Evolutionary conservation across 164 flowering plant species (phyloP), one percentile per base, ranked within the genome.

Genomic region (Berberis thunbergii): DNA sequence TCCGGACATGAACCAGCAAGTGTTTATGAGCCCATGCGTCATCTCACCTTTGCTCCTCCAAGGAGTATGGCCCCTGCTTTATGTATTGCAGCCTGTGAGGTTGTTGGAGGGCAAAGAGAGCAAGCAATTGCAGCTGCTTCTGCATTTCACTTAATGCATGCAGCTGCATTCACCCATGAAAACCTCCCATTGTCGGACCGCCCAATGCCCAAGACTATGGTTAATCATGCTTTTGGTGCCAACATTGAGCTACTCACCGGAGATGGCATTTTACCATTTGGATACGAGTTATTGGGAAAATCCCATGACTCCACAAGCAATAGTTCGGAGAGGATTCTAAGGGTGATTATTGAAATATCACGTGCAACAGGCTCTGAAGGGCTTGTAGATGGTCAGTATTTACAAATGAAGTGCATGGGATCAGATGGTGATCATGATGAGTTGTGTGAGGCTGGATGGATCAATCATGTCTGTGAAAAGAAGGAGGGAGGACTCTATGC

Each of bases 191-290:
- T 26, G 26, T 26, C 26, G 26, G 26, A 26, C 26, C 26, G 0
- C 26, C 26, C 26, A 26, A 26, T 26, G 26, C 26, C 26, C 26
- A 26, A 26, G 26, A 26, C 26, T 26, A 26, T 26, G 26, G 26
- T 26, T 26, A 26, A 26, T 26, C 26, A 26, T 26, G 26, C 42
- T 0, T 80, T 59, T 68, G 65, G 55, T 7, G 70, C 85, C 7
- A 84, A 80, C 64, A 67, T 84, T 1, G 80, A 76, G 82, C 81
- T 88, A 4, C 73, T 88, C 12, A 72, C 79, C 0, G 78, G 75
- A 0, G 91, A 88, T 46, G 83, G 78, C 5, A 70, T 83, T 4
- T n/a, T 74, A 0, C 89, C 89, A 1, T 71, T 83, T 11, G 89
- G 76, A 53, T 64, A 67, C 2, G 89, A 86, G 74, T 2, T 86